Percentiles rank a stretch among this genome's conserved stretches.
Evolutionary conservation across 805 yeast species (phyloP).

Genomic region (Nakazawaea anatomiae): DNA sequence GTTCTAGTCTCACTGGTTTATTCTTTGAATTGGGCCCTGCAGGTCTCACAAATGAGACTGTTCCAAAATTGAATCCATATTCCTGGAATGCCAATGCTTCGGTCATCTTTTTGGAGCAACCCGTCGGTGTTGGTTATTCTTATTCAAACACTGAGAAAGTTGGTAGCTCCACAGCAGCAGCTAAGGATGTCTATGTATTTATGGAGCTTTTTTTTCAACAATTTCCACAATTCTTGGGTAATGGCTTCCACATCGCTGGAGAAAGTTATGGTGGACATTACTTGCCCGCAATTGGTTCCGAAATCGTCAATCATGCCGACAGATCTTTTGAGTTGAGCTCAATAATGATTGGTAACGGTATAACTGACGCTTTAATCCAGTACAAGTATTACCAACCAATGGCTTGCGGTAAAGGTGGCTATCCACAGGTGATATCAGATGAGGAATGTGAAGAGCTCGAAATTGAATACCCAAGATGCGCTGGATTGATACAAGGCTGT

Average conservation of each 20-base stretch:
- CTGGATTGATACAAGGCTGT: conserved; percentile 68
- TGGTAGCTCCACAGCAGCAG: conserved; percentile 74
- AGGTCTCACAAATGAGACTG: conserved; percentile 51
- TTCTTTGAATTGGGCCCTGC: conserved; percentile 87
- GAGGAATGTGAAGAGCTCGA: conserved; percentile 74
- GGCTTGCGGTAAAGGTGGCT: conserved; percentile 94
- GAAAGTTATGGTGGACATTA: conserved; percentile 94
- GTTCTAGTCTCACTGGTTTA: conserved; percentile 82
- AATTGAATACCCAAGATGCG: conserved; percentile 69
- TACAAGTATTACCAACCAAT: conserved; percentile 78
- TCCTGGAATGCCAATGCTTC: conserved; percentile 86
- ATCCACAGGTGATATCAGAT: conserved; percentile 66
- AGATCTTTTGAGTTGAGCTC: conserved; percentile 63
- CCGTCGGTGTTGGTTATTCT: conserved; percentile 79
- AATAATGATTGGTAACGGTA: conserved; percentile 85
- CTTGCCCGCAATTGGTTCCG: conserved; percentile 83
- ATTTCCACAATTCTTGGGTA: conserved; percentile 49
- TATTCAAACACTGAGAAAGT: conserved; percentile 57
- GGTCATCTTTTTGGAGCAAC: conserved; percentile 83
- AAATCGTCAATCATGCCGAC: conserved; percentile 59
- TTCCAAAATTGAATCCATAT: conserved; percentile 65
- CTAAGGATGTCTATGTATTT: conserved; percentile 74
- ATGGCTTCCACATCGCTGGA: conserved; percentile 82
- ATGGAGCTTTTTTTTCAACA: conserved; percentile 74
- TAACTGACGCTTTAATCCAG: conserved; percentile 80